Evolutionary conservation across 257 asterid genomes (phyloP).

Genomic region (Cruciata laevipes): DNA sequence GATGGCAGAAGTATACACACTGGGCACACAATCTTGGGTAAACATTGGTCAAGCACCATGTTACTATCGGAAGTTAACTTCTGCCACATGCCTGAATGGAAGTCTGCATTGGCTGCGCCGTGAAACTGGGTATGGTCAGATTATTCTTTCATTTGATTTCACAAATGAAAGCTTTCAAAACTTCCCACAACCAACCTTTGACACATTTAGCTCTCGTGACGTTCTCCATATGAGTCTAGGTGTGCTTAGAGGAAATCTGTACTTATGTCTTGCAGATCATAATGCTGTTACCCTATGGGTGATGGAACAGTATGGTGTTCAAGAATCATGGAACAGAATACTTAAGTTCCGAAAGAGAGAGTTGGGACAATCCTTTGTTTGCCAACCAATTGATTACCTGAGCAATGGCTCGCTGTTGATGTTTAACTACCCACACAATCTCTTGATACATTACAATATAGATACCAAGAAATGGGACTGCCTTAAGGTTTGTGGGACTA

Average conservation of each 20-base stretch:
- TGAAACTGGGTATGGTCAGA: neutral
- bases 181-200: constrained; percentile 7
- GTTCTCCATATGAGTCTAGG: neutral
- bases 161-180: constrained; percentile 1
- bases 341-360: neutral
- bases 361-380: neutral
- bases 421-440: constrained; percentile 8
- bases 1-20: constrained; percentile 13
- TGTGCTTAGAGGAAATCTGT: constrained; percentile 11
- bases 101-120: constrained; percentile 13
- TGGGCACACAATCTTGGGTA: constrained; percentile 13
- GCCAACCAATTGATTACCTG: constrained; percentile 16
- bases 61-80: neutral
- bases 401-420: constrained; percentile 10
- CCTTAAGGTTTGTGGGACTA: constrained; percentile 10
- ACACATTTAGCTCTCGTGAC: neutral
- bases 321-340: constrained; percentile 12
- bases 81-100: constrained; percentile 10
- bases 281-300: constrained; percentile 8
- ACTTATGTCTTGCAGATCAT: constrained; percentile 6
- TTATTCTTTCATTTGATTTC: constrained; percentile 4
- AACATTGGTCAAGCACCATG: constrained; percentile 11
- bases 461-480: neutral
- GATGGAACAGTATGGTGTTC: constrained; percentile 18
- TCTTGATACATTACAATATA: constrained; percentile 8